phyloP scores from a whole-genome alignment of 176 grass and related monocot species.

The Otatea glauca region DNA sequence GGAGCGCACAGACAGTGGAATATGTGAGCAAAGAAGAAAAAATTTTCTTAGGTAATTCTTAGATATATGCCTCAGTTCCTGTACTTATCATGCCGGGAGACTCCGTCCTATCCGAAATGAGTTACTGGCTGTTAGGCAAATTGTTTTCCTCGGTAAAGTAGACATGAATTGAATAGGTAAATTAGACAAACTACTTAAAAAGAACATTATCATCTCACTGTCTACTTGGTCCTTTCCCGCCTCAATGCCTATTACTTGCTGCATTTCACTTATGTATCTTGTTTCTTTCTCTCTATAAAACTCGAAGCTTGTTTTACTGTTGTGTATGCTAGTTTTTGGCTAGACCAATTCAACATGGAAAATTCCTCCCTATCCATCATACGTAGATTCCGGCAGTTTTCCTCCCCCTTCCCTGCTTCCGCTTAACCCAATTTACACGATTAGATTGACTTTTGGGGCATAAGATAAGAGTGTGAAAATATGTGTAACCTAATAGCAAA shows the following conservation, averaged over 20 bases:
- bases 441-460: not conserved
- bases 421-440: not conserved
- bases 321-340: not conserved
- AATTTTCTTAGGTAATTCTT: not conserved
- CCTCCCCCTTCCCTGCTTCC: not conserved
- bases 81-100: not conserved
- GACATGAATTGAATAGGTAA: not conserved
- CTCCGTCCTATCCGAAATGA: not conserved
- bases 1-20: not conserved
- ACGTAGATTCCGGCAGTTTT: not conserved
- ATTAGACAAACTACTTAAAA: not conserved
- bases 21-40: not conserved
- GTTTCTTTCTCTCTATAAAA: not conserved
- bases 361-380: not conserved
- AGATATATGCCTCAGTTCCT: not conserved
- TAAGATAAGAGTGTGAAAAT: not conserved
- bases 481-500: not conserved
- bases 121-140: not conserved
- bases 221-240: not conserved
- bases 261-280: not conserved
- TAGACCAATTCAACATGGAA: conserved; percentile 1
- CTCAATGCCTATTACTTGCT: not conserved
- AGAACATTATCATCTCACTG: not conserved
- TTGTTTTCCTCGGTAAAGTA: not conserved
- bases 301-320: not conserved